A percentile compares a stretch with the other conserved stretches of the same genome.
These are phyloP conservation scores for Xylaria sp. DNA, from an alignment of 2,329 filamentous ascomycete genomes.

Conservation along the genomic window DNA sequence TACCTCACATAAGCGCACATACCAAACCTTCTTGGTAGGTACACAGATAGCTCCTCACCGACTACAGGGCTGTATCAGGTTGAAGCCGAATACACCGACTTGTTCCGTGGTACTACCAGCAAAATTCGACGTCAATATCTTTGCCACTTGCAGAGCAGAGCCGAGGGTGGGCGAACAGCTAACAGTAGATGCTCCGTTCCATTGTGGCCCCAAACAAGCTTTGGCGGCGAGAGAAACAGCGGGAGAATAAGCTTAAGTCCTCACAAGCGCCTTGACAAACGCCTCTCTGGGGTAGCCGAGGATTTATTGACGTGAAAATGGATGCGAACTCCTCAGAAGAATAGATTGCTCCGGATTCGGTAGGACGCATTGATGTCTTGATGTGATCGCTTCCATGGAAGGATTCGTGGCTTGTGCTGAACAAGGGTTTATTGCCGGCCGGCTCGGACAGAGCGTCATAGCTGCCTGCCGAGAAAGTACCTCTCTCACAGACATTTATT, in stretches of 20 bases:
- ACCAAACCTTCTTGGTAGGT: neutral
- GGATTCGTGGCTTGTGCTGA: slow-evolving; percentile 27
- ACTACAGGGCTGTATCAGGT: neutral
- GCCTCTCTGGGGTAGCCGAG: slow-evolving; percentile 22
- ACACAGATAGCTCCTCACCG: slow-evolving; percentile 2
- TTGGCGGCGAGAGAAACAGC: slow-evolving; percentile 25
- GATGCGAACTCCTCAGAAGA: neutral
- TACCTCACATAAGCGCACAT: neutral
- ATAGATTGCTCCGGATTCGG: neutral
- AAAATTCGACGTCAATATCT: neutral
- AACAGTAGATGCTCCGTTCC: slow-evolving; percentile 21
- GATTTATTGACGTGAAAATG: neutral
- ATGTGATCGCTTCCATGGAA: neutral
- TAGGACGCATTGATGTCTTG: slow-evolving; percentile 19
- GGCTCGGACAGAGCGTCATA: slow-evolving; percentile 12
- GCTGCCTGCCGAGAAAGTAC: slow-evolving; percentile 31
- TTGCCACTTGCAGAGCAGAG: neutral
- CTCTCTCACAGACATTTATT: slow-evolving; percentile 7
- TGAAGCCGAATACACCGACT: neutral
- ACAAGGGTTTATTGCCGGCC: slow-evolving; percentile 25
- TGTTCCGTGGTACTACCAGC: neutral
- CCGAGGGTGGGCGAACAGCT: slow-evolving; percentile 8
- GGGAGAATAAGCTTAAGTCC: slow-evolving; percentile 29
- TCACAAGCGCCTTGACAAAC: slow-evolving; percentile 25
- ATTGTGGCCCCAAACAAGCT: slow-evolving; percentile 20